These are phyloP conservation scores for Kwoniella sp. DNA, from an alignment of 768 basidiomycete genomes.

Conservation along the genomic window DNA sequence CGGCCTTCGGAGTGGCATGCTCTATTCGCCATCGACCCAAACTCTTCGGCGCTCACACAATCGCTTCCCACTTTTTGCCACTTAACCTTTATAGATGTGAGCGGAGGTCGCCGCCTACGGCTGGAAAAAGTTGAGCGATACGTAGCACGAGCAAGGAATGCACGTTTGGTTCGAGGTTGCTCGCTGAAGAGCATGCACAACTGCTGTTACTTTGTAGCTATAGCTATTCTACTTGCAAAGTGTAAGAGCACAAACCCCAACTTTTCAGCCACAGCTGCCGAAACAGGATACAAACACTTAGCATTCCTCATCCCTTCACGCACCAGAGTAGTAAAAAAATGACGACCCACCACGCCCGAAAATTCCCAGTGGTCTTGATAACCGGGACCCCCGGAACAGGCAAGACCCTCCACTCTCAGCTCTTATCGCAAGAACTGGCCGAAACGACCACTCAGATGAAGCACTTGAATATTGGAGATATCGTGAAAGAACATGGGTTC, in stretches of 20 bases:
- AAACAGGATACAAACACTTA: no score
- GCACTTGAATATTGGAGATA: conserved; percentile 88
- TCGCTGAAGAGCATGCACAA: no score
- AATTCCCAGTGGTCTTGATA: conserved; percentile 54
- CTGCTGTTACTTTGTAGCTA: no score
- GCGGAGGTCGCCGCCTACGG: background rate
- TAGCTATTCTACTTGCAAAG: no score
- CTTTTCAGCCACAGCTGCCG: no score
- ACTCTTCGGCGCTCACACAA: no score
- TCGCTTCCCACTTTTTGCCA: background rate
- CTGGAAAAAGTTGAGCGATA: background rate
- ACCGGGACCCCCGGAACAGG: conserved; percentile 67
- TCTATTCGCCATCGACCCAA: no score
- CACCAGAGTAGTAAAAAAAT: conserved; percentile 28
- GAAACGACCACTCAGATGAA: conserved; percentile 60
- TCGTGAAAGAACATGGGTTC: conserved; percentile 78
- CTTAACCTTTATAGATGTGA: background rate
- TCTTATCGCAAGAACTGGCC: conserved; percentile 71
- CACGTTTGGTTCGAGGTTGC: background rate
- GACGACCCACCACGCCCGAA: conserved; percentile 55
- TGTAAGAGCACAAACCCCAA: no score
- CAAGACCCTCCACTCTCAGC: conserved; percentile 87
- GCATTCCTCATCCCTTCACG: no score
- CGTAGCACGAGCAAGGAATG: background rate
- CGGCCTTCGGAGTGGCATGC: no score